phyloP scores from a whole-genome alignment of 176 grass and related monocot species.

The Rhipidocladum racemiflorum region DNA sequence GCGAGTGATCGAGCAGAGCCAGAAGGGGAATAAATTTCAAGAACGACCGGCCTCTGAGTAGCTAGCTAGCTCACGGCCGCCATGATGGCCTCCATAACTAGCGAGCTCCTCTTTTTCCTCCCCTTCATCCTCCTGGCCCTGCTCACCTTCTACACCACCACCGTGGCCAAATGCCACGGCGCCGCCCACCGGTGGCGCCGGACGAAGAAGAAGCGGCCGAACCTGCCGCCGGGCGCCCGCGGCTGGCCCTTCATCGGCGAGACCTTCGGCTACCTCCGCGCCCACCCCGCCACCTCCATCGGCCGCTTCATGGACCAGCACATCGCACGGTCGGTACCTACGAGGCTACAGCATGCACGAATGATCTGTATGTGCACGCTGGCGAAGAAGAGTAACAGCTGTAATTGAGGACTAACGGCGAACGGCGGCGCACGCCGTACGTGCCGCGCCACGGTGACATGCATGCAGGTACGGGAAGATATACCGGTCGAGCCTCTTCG shows the following conservation, averaged over 20 bases:
- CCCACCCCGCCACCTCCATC: constrained; percentile 67
- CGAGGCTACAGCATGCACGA: neutral
- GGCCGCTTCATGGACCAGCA: constrained; percentile 80
- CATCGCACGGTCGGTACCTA: constrained; percentile 55
- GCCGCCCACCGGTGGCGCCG: constrained; percentile 1
- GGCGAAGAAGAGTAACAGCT: neutral
- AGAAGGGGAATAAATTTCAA: constrained; percentile 28
- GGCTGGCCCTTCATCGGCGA: constrained; percentile 80
- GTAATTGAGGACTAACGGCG: neutral
- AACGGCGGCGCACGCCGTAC: neutral
- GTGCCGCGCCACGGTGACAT: neutral
- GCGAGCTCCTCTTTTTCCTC: constrained; percentile 67
- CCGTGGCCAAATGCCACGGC: constrained; percentile 47
- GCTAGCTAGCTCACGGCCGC: constrained; percentile 28
- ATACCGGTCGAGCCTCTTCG: constrained; percentile 79
- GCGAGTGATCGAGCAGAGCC: constrained; percentile 19
- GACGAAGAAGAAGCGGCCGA: constrained; percentile 46
- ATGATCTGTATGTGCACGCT: neutral
- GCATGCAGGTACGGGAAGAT: constrained; percentile 92
- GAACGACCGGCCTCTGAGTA: neutral
- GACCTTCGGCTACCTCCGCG: constrained; percentile 80
- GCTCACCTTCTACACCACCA: constrained; percentile 63
- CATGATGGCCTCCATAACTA: constrained; percentile 59
- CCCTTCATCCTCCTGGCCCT: constrained; percentile 61
- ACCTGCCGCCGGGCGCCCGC: constrained; percentile 65